A percentile compares a stretch with the other conserved stretches of the same genome.
These are phyloP conservation scores for Polyplosphaeria fusca DNA, from an alignment of 495 filamentous ascomycete genomes.

Conservation along the genomic window DNA sequence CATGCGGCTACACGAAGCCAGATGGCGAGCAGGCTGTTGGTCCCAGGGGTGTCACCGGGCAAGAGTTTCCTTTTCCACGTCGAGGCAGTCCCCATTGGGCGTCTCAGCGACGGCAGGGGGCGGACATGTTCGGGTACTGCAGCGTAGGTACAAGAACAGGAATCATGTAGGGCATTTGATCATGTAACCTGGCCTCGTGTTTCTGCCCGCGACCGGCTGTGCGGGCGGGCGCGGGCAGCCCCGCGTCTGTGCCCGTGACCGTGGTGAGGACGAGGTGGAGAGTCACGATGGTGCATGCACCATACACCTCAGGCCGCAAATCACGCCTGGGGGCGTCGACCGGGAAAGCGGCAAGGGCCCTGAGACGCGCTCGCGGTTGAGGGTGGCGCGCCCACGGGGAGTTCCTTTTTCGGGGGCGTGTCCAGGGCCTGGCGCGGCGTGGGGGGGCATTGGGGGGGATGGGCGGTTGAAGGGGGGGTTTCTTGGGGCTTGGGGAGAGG, in stretches of 20 bases:
- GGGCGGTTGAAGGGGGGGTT: not conserved
- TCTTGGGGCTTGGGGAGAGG: too few species aligned
- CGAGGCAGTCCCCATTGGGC: conserved; percentile 6
- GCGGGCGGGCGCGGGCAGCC: conserved; percentile 8
- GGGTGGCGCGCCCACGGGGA: not conserved
- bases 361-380: not conserved
- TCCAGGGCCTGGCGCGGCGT: not conserved
- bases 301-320: conserved; percentile 5
- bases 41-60: conserved; percentile 14
- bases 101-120: conserved; percentile 25
- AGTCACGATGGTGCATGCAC: not conserved
- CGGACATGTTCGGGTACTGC: conserved; percentile 30
- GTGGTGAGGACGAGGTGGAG: too few species aligned
- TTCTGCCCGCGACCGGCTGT: conserved; percentile 24
- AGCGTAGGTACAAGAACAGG: too few species aligned
- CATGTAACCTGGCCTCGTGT: conserved; percentile 36
- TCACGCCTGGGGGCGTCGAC: conserved; percentile 2
- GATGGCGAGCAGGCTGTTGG: conserved; percentile 8
- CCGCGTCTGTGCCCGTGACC: not conserved
- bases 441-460: not conserved
- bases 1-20: conserved; percentile 21
- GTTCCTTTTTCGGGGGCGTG: not conserved
- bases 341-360: conserved; percentile 30
- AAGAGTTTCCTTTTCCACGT: conserved; percentile 17
- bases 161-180: too few species aligned